Base-by-base conservation (phyloP, 2,329 filamentous ascomycete species). In the Botrytis elliptica region DNA sequence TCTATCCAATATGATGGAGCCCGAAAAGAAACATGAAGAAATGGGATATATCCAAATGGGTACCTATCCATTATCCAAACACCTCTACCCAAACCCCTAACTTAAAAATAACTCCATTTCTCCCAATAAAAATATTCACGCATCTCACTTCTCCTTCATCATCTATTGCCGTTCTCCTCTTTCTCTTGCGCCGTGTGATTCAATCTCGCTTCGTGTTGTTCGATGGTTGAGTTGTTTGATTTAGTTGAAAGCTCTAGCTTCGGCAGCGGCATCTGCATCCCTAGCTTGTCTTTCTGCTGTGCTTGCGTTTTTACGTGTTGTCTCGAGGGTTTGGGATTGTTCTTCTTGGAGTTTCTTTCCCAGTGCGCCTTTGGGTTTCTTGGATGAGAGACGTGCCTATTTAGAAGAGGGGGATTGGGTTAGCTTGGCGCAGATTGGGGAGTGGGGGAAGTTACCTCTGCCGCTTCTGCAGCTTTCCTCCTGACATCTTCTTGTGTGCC, bases 381-480 rank as follows among this genome's bases (percentile, higher is more conserved):
- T n/a, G 40, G 38, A 25, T 9, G 29, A 20, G 18, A 59, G 55
- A 25, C 67, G 67, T 8, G 49, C 49, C 67, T 70, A 38, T 57
- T 52, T 68, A 1, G 25, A 4, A 9, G 62, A 8, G 16, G 9
- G 8, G 38, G 16, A 4, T 64, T 29, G 25, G 7, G 38, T 40
- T 8, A 40, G 25, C 40, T 44, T 44, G 38, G 38, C 22, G 60
- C 20, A 20, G 60, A 42, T 44, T 52, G 65, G 42, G 16, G 16
- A 44, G 16, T 44, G 18, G 16, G 42, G 42, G 42, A 44, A 44
- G 7, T 18, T 44, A 44, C 42, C 42, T 44, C 93, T 75, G 95
- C 95, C 70, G 94, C 95, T 77, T 89, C 88, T 0, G 93, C 94
- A 6, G 95, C 95, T 75, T 90, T 92, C 72, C 85, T 86, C 74